Base-by-base conservation (phyloP, 1,284 basidiomycete genomes). In the Volvariella surrecta region DNA sequence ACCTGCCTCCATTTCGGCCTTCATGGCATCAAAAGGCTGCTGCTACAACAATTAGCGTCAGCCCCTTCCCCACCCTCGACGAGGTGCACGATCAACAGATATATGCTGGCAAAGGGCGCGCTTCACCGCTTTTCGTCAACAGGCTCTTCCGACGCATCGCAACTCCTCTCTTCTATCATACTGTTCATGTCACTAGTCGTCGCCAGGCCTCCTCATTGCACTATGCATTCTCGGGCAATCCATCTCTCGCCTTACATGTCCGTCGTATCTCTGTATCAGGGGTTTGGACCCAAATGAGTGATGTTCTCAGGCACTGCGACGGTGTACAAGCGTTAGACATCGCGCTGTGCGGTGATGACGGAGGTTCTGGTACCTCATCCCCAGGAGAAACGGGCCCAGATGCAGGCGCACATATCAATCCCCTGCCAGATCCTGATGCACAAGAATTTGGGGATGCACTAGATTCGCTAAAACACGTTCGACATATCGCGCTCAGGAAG, bases 401-500 rank as follows among this genome's bases (percentile, higher is more conserved):
- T 41, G 3, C 35, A 37, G 11, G 24, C 11, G 24, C 6, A 6
- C 24, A 28, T 6, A 11, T 28, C 6, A 11, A 6, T 28, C 24
- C 24, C 6, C 24, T 28, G 15, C 43, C 45, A 19, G 60, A 60
- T 30, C 42, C 44, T 3, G 61, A 65, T 13, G 59, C 65, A 0
- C 53, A 63, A 24, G 57, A 57, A n/a, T 71, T 75, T 42, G 71
- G 64, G 45, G 47, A 54, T 16, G 64, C 63, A 1, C 61, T 80
- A 35, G 48, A 54, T 30, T 47, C 49, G 10, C 52, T 70, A 24
- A 43, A 18, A 1, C 49, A 50, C 4, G 46, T 74, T 30, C 59
- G 60, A 32, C 69, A 71, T 50, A 56, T 79, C 39, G 67, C 68
- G 22, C 52, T 80, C 41, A 67, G 71, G 38, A 79, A 78, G 55